phyloP scores from a whole-genome alignment of 169 alveolate genomes.

The Plasmodium chabaudi region DNA sequence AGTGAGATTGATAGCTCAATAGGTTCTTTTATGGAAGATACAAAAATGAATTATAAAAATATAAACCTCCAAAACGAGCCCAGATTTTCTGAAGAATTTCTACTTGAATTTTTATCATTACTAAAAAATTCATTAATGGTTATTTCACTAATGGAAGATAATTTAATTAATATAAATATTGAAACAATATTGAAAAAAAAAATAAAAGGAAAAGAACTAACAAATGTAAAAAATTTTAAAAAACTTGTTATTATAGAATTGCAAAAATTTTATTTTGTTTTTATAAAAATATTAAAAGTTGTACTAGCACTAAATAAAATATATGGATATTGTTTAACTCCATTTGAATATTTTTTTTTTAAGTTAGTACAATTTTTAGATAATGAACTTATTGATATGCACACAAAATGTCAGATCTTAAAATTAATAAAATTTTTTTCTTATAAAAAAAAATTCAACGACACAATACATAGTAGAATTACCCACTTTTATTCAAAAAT shows the following conservation, averaged over 20 bases:
- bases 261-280: conserved; percentile 54
- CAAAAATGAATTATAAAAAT: background rate
- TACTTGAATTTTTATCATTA: conserved; percentile 15
- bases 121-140: conserved; percentile 22
- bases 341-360: conserved; percentile 56
- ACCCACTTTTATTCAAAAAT: conserved; percentile 37
- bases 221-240: conserved; percentile 39
- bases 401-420: conserved; percentile 22
- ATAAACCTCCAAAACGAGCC: background rate
- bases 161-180: conserved; percentile 38
- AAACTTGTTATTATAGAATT: conserved; percentile 35
- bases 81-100: conserved; percentile 29
- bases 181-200: conserved; percentile 37
- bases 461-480: conserved; percentile 30
- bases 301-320: conserved; percentile 17
- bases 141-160: conserved; percentile 34
- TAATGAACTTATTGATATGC: conserved; percentile 37
- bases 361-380: conserved; percentile 40
- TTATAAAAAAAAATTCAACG: conserved; percentile 53
- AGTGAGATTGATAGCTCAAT: background rate
- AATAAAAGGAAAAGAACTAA: conserved; percentile 31
- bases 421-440: conserved; percentile 62
- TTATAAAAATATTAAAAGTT: conserved; percentile 40
- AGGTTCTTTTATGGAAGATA: background rate
- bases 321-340: conserved; percentile 31